Percentiles rank a stretch among this genome's conserved stretches.
Evolutionary conservation across 2,329 filamentous ascomycete genomes (phyloP).

Genomic region (Alternaria ventricosa): DNA sequence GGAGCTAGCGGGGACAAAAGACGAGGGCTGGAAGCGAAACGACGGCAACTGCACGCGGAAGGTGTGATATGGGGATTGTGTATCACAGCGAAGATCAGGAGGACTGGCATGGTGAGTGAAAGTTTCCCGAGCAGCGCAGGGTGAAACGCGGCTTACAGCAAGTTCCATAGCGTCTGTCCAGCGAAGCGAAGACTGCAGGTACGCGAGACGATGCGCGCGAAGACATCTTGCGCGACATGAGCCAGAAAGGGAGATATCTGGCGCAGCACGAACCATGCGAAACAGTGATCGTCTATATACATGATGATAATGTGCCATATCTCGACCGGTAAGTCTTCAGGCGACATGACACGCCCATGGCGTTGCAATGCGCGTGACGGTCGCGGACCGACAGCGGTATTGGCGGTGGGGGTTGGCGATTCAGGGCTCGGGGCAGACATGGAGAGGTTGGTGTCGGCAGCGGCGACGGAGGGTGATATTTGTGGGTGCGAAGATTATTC

Average conservation of each 20-base stretch:
- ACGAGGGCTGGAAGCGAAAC: constrained; percentile 26
- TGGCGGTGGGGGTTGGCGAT: constrained; percentile 11
- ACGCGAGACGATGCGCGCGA: constrained; percentile 19
- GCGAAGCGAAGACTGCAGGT: constrained; percentile 26
- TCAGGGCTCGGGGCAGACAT: constrained; percentile 10
- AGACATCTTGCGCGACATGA: constrained; percentile 23
- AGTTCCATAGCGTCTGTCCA: constrained; percentile 17
- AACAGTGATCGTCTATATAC: constrained; percentile 23
- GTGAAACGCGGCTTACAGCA: constrained; percentile 22
- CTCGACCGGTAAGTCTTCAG: constrained; percentile 20
- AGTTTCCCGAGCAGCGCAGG: constrained; percentile 2
- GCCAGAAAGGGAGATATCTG: constrained; percentile 19
- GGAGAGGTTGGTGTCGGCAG: constrained; percentile 14
- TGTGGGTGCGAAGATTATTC: constrained; percentile 16
- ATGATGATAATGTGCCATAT: constrained; percentile 24
- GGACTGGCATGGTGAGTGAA: constrained; percentile 12
- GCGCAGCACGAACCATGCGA: constrained; percentile 29
- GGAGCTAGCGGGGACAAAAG: constrained; percentile 22
- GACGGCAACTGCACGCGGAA: constrained; percentile 9
- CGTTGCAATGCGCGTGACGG: background rate
- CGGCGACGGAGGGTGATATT: constrained; percentile 1
- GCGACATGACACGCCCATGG: constrained; percentile 11
- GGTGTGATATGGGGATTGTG: background rate
- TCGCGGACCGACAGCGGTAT: constrained; percentile 18
- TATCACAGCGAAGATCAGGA: constrained; percentile 6